Conservation (phyloP, 1,139 yeast species). For the Debaryomyces fabryi region DNA sequence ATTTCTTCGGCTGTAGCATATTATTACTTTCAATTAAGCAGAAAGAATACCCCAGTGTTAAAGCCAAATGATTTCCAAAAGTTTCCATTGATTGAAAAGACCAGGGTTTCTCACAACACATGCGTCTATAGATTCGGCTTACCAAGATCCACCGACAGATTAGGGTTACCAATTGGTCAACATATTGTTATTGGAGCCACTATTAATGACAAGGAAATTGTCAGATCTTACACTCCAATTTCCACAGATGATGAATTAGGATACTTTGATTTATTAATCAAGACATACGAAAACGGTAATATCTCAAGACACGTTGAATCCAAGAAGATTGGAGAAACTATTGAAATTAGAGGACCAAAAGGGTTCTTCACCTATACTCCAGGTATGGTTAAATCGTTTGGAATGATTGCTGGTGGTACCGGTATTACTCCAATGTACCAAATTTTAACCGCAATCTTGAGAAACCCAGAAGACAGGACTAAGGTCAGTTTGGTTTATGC, state of each 20-base stretch:
- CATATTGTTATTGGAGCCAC: slow-evolving; percentile 79
- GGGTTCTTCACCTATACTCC: slow-evolving; percentile 87
- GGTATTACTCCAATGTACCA: slow-evolving; percentile 97
- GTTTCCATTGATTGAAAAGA: slow-evolving; percentile 83
- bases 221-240: slow-evolving; percentile 93
- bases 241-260: slow-evolving; percentile 86
- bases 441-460: slow-evolving; percentile 67
- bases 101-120: slow-evolving; percentile 77
- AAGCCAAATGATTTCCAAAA: slow-evolving; percentile 70
- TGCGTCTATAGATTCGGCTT: slow-evolving; percentile 85
- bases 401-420: slow-evolving; percentile 92
- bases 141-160: slow-evolving; percentile 70
- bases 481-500: slow-evolving; percentile 82
- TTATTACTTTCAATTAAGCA: slow-evolving; percentile 38
- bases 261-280: slow-evolving; percentile 84
- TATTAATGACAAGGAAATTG: slow-evolving; percentile 71
- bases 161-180: slow-evolving; percentile 95
- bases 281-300: slow-evolving; percentile 91
- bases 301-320: slow-evolving; percentile 76
- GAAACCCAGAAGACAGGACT: slow-evolving; percentile 82
- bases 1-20: slow-evolving; percentile 41
- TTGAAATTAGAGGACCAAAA: slow-evolving; percentile 80
- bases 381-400: slow-evolving; percentile 77
- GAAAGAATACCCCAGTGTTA: slow-evolving; percentile 55
- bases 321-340: slow-evolving; percentile 52